Percentiles rank a stretch among this genome's conserved stretches.
Evolutionary conservation across 2,329 filamentous ascomycete species (phyloP).

Genomic region (Sporothrix humicola): DNA sequence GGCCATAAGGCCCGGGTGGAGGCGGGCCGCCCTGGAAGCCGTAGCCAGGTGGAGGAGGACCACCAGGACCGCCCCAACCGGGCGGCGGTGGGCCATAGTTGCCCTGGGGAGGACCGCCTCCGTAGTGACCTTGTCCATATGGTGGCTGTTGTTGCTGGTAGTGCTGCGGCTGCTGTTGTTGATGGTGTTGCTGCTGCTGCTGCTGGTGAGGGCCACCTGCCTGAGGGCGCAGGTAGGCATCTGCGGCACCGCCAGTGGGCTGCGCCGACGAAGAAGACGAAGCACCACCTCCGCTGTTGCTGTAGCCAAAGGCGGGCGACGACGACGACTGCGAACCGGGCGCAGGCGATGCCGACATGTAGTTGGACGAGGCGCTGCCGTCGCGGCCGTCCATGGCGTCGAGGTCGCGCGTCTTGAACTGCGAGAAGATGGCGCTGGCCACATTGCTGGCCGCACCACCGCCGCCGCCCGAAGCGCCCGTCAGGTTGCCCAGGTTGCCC

Average conservation of each 20-base stretch:
- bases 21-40: slow-evolving; percentile 28
- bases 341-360: slow-evolving; percentile 48
- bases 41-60: slow-evolving; percentile 24
- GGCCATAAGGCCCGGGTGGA: slow-evolving; percentile 25
- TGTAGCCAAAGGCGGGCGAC: slow-evolving; percentile 51
- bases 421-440: slow-evolving; percentile 64
- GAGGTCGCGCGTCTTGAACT: slow-evolving; percentile 65
- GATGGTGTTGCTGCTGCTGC: neutral
- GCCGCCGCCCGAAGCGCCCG: slow-evolving; percentile 37
- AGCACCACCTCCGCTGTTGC: slow-evolving; percentile 39
- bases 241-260: slow-evolving; percentile 34
- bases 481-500: slow-evolving; percentile 50
- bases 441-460: slow-evolving; percentile 43
- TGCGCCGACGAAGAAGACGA: slow-evolving; percentile 4
- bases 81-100: slow-evolving; percentile 2
- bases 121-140: slow-evolving; percentile 27
- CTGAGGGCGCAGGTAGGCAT: slow-evolving; percentile 36
- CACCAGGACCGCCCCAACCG: slow-evolving; percentile 30
- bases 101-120: neutral
- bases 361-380: slow-evolving; percentile 39
- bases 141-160: slow-evolving; percentile 20
- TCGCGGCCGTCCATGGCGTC: slow-evolving; percentile 60
- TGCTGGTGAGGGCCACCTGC: slow-evolving; percentile 18
- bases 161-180: slow-evolving; percentile 3
- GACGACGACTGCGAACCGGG: slow-evolving; percentile 33